These are phyloP conservation scores for Triangularia setosa DNA, from an alignment of 2,329 filamentous ascomycete genomes.

Conservation along the genomic window DNA sequence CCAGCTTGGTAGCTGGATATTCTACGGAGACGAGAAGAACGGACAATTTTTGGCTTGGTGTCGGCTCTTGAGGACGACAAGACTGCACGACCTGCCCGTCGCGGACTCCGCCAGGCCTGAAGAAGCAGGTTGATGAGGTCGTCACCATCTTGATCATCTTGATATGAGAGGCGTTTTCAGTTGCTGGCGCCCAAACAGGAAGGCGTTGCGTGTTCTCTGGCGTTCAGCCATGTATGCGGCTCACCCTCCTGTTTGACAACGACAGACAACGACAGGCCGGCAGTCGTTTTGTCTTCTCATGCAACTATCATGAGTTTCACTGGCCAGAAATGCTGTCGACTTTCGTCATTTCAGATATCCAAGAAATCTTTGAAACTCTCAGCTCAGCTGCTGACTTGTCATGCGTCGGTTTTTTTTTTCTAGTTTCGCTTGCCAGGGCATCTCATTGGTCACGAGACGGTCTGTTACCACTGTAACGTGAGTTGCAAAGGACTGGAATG, in stretches of 20 bases:
- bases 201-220: conserved; percentile 9
- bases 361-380: neutral
- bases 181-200: conserved; percentile 8
- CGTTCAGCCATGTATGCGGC: conserved; percentile 6
- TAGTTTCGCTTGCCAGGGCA: conserved; percentile 21
- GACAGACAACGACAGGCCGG: neutral
- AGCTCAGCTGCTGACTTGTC: neutral
- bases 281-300: neutral
- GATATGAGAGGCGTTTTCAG: neutral
- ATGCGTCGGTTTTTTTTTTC: neutral
- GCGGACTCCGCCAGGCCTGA: neutral
- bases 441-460: conserved; percentile 20
- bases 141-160: neutral
- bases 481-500: neutral
- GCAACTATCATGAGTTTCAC: neutral
- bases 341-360: neutral
- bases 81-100: neutral
- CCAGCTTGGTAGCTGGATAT: no score
- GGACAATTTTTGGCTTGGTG: neutral
- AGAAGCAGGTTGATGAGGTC: neutral
- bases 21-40: neutral
- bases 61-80: neutral
- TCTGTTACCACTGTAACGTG: conserved; percentile 8
- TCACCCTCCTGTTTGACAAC: neutral
- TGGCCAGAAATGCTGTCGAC: neutral